These are phyloP conservation scores for Fusarium setosum DNA, from an alignment of 2,329 filamentous ascomycete genomes.

Conservation along the genomic window DNA sequence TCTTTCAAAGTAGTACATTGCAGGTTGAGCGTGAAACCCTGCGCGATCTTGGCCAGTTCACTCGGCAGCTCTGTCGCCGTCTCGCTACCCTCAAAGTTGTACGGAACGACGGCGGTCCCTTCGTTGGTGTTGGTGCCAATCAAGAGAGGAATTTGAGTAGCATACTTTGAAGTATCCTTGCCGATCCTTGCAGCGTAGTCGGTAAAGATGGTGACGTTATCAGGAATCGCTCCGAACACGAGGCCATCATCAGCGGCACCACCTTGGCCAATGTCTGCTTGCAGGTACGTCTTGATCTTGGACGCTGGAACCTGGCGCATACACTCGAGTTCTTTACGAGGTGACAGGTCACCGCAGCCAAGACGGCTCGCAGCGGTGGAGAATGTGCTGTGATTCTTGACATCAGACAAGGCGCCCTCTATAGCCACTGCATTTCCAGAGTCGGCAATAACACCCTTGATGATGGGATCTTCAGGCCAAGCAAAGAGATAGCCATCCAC, in stretches of 20 bases:
- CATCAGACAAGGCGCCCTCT: conserved; percentile 3
- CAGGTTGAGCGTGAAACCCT: conserved; percentile 18
- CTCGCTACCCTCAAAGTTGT: conserved; percentile 17
- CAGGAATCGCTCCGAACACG: conserved; percentile 9
- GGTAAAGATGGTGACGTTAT: conserved; percentile 24
- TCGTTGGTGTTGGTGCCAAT: conserved; percentile 34
- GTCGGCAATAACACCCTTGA: conserved; percentile 30
- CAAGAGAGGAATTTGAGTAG: conserved; percentile 6
- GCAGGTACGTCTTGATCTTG: conserved; percentile 21
- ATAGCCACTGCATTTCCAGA: conserved; percentile 31
- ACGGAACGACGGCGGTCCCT: conserved; percentile 28
- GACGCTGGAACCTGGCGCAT: conserved; percentile 16
- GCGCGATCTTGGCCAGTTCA: conserved; percentile 1
- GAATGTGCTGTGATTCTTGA: conserved; percentile 20
- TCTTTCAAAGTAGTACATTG: conserved; percentile 32
- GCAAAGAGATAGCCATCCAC: conserved; percentile 32
- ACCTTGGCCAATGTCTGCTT: conserved; percentile 17
- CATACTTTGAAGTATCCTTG: background rate
- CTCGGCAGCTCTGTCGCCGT: conserved; percentile 23
- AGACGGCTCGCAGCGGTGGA: conserved; percentile 11
- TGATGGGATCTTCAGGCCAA: conserved; percentile 19
- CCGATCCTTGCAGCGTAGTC: conserved; percentile 18
- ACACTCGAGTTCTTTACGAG: conserved; percentile 13
- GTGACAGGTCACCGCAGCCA: background rate
- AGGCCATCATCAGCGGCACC: conserved; percentile 30